Evolutionary conservation across 352 stramenopile species (phyloP), one percentile per base, ranked within the genome.

Genomic region (Phytophthora sansomeana): DNA sequence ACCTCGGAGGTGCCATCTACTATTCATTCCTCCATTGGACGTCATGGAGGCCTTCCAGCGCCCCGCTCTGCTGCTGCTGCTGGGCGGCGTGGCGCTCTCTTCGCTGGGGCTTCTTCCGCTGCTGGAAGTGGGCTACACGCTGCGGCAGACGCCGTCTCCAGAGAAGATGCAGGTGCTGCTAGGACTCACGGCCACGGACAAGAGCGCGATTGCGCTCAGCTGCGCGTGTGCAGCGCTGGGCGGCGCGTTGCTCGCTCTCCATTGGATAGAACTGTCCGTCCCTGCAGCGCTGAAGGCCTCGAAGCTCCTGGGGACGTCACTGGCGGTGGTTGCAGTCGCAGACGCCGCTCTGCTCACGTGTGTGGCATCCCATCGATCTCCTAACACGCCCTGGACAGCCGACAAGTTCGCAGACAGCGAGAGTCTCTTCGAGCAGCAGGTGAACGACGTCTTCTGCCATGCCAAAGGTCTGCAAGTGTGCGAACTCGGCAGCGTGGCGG

Each of bases 371-470:
- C 48, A 58, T 17, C 42, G 53, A 44, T 39, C 56, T 42, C 58
- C 63, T 3, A 59, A 75, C n/a, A 79, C 59, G 1, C 50, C 69
- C 2, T 85, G 77, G 77, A 65, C 36, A 11, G 43, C 74, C 4
- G 63, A 68, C 7, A 38, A 38, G 11, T 74, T 77, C 42, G 54
- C 54, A 1, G 47, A 72, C 14, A 48, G 61, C 43, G 77, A 85
- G 38, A 51, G 56, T 24, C 30, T 69, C 6, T 79, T 80, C 43
- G 77, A 83, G 32, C 55, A 49, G 17, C 69, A 63, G 11, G 58
- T 83, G 35, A 83, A 85, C 66, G 74, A 81, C 50, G 64, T 83
- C 5, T 85, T 81, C 57, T 85, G 77, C 47, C 74, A 83, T 41
- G 63, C 71, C 14, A 83, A 83, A 38, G 77, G 77, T 6, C 54